Evolutionary conservation across 805 yeast genomes (phyloP), one percentile per base, ranked within the genome.

Genomic region (Scheffersomyces coipomensis): DNA sequence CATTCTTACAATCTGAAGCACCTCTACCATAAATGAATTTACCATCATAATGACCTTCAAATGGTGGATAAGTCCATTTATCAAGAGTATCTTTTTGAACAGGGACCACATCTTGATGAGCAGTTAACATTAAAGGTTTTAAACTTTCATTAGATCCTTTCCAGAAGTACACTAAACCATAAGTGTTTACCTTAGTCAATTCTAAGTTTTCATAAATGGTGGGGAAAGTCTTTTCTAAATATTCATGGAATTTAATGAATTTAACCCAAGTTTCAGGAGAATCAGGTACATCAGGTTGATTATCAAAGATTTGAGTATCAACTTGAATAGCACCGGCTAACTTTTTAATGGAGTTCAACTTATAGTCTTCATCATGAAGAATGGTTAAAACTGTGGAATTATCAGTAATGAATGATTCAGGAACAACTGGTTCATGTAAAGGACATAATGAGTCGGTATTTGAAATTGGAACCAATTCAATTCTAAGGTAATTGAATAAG

Each of bases 61-160:
- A 84, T 6, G 95, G 95, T 8, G 81, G 81, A 54, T 78, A 69
- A 1, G 65, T 63, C 95, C 95, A 87, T 40, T 75, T 66, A 21
- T 55, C 57, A 37, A 70, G 58, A 0, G 88, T 79, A 19, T 74
- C 76, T 11, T 59, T 56, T 47, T 79, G 84, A 10, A 85, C 83
- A 1, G 95, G 95, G 17, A 87, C 95, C 4, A 83, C 88, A 52
- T 86, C 95, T 58, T 78, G 83, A 55, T 86, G 95, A 0, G 90
- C 90, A 55, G 81, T 76, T 35, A 85, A 65, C 58, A 87, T 51
- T 21, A 81, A 46, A 11, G 95, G 95, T 56, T 83, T 81, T 12
- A 84, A 88, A 13, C 70, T 57, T 11, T 44, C 25, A 23, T 55
- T 47, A 1, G 58, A 27, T 8, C 95, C 93, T 42, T 70, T 52